Base-by-base conservation (phyloP, 139 green algal species). In the Trebouxia sp. region DNA sequence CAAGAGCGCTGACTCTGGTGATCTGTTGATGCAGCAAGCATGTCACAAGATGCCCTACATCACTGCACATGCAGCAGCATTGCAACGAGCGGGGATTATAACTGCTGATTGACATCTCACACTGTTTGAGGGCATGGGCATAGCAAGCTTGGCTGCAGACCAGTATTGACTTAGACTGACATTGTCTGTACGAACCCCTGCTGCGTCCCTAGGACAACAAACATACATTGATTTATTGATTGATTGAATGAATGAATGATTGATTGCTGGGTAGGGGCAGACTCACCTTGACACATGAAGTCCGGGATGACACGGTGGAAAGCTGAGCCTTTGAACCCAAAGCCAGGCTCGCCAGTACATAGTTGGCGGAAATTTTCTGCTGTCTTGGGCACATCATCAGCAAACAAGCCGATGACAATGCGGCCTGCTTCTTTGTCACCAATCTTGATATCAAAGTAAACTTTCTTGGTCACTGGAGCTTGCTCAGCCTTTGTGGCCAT, bases 361-460 rank as follows among this genome's bases (percentile, higher is more conserved):
- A 98, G 87, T 0, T 85, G 84, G 11, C 85, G 76, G 85, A 98
- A 98, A 84, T 98, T 98, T 80, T 97, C 92, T 0, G 93, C 93
- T 6, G 96, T 98, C 53, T 95, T 95, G 37, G 96, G 96, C 1
- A 88, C 85, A 26, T 96, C 88, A 32, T 96, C 91, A 2, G 80
- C 82, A 78, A 93, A 98, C 12, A 98, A 81, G 26, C 91, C 95
- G 48, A 99, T 84, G 50, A 94, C 91, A 45, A 99, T 92, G 37
- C 95, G 85, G 1, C 95, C 96, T 3, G 87, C 89, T n/a, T 83
- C 79, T 66, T 93, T 22, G 14, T 89, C 94, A 22, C 88, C 94
- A 53, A 98, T 89, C 9, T 81, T 85, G 14, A 99, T 90, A 89
- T 98, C 95, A 69, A 98, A 97, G 82, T 86, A 98, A 9, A 98